Conservation (phyloP, 768 basidiomycete species). For the Cystobasidium ongulense region DNA sequence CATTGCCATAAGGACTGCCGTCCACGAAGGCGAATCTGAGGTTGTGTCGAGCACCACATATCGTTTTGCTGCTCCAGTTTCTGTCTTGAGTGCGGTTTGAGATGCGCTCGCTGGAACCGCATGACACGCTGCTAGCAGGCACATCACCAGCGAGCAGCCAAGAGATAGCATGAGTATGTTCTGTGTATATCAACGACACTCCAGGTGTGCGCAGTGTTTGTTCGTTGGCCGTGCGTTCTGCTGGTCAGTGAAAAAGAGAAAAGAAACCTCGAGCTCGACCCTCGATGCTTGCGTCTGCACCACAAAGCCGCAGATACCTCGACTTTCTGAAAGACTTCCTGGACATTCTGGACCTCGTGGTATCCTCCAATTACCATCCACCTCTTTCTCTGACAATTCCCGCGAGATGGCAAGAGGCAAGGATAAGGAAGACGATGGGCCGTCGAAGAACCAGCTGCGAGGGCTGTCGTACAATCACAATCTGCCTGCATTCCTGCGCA, state of each 20-base stretch:
- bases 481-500: neutral
- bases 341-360: neutral
- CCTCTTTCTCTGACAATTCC: too few relatives aligned
- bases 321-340: too few relatives aligned
- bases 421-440: neutral
- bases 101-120: neutral
- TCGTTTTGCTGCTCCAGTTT: neutral
- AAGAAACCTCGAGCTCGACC: neutral
- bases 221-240: neutral
- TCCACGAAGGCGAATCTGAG: constrained; percentile 7
- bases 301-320: too few relatives aligned
- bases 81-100: too few relatives aligned
- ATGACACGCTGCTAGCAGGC: neutral
- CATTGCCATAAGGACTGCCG: constrained; percentile 19
- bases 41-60: constrained; percentile 20
- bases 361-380: neutral
- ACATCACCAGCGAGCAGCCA: neutral
- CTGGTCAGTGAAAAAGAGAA: neutral
- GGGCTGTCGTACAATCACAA: constrained; percentile 6
- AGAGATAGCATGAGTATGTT: neutral
- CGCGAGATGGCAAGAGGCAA: constrained; percentile 12
- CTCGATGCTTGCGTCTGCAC: neutral
- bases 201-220: neutral
- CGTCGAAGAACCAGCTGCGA: constrained; percentile 15
- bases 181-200: too few relatives aligned